Percentiles rank a stretch among this genome's conserved stretches.
Conservation (phyloP, 306 rosid genomes). For the Cicer pinnatifidum region DNA sequence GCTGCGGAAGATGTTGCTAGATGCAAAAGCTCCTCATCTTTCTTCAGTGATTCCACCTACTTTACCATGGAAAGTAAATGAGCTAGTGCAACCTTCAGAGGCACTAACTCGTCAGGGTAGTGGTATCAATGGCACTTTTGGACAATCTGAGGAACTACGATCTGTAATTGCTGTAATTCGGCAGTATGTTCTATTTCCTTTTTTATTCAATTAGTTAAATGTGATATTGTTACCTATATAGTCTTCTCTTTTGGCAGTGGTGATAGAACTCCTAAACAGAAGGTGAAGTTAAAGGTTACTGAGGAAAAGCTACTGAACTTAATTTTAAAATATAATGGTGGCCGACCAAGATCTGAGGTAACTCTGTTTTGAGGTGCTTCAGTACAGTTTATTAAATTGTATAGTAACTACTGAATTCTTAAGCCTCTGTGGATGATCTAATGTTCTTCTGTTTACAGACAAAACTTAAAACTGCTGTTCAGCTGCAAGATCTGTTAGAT, state of each 20-base stretch:
- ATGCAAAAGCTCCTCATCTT: slow-evolving; percentile 97
- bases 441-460: slow-evolving; percentile 62
- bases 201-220: slow-evolving; percentile 29
- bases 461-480: slow-evolving; percentile 93
- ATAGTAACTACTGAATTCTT: slow-evolving; percentile 19
- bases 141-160: slow-evolving; percentile 92
- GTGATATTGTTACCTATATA: slow-evolving; percentile 41
- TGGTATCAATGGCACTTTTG: slow-evolving; percentile 83
- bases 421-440: slow-evolving; percentile 40
- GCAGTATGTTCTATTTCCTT: slow-evolving; percentile 69
- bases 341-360: slow-evolving; percentile 92
- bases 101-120: slow-evolving; percentile 95
- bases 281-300: slow-evolving; percentile 94
- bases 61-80: slow-evolving; percentile 90
- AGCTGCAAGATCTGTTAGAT: slow-evolving; percentile 95
- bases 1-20: slow-evolving; percentile 88
- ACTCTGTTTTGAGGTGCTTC: slow-evolving; percentile 32
- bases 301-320: slow-evolving; percentile 89
- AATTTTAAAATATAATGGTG: slow-evolving; percentile 94
- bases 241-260: slow-evolving; percentile 68
- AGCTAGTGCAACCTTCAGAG: slow-evolving; percentile 70
- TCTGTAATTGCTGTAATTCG: slow-evolving; percentile 93
- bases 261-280: slow-evolving; percentile 99
- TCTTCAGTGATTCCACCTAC: slow-evolving; percentile 90
- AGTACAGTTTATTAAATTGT: slow-evolving; percentile 31